phyloP scores from a whole-genome alignment of 163 green algal genomes.

The Chlamydomonas reinhardtii region DNA sequence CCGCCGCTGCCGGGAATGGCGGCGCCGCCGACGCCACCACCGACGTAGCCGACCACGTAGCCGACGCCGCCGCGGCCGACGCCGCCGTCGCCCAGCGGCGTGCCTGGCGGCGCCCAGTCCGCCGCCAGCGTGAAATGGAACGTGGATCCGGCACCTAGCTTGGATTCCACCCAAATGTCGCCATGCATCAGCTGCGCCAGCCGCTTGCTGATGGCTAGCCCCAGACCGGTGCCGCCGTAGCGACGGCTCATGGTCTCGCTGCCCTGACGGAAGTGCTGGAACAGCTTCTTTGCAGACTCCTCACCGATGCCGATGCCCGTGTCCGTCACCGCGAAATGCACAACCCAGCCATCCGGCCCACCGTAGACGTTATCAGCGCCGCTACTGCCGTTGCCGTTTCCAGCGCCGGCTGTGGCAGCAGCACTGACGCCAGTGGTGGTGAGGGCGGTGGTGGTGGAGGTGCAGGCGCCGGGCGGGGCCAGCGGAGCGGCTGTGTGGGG shows the following conservation, averaged over 20 bases:
- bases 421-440: neutral
- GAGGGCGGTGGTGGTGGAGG: neutral
- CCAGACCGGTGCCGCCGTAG: slow-evolving; percentile 85
- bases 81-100: neutral
- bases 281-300: slow-evolving; percentile 23
- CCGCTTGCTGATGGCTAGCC: slow-evolving; percentile 81
- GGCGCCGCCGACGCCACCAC: too few species aligned
- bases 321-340: slow-evolving; percentile 77
- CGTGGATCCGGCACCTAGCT: slow-evolving; percentile 46
- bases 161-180: slow-evolving; percentile 72
- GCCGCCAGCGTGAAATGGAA: slow-evolving; percentile 56
- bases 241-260: slow-evolving; percentile 70
- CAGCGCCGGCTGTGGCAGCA: neutral
- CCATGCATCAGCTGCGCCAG: slow-evolving; percentile 83
- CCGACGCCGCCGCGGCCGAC: too few species aligned
- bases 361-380: neutral
- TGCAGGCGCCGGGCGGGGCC: neutral
- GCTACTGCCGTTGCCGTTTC: neutral
- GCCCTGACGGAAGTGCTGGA: slow-evolving; percentile 59
- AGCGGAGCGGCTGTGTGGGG: neutral
- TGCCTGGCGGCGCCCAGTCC: slow-evolving; percentile 7
- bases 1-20: too few species aligned
- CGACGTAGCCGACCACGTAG: too few species aligned
- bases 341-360: neutral
- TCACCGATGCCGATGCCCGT: slow-evolving; percentile 83